Conservation (phyloP, 2,329 filamentous ascomycete species). For the Ophiostoma populinum region DNA sequence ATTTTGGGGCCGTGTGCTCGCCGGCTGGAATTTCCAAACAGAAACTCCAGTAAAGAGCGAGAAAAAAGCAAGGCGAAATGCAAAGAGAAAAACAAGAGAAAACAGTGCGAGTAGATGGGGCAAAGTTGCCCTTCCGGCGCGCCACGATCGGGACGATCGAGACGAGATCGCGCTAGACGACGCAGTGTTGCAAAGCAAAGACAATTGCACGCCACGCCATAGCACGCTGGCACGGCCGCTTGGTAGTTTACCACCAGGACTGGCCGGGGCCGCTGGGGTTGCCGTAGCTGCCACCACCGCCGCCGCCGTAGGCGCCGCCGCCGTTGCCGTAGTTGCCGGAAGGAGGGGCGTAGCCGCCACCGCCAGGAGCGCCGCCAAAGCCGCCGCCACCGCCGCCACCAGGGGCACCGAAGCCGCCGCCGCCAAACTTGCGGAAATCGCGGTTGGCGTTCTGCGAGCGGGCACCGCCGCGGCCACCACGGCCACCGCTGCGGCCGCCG, state of each 20-base stretch:
- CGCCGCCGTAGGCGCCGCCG: constrained; percentile 35
- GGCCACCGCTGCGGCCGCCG: constrained; percentile 43
- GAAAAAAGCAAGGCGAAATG: constrained; percentile 3
- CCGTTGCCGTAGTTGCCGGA: constrained; percentile 20
- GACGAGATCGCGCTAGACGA: too few relatives aligned
- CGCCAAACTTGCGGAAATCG: constrained; percentile 73
- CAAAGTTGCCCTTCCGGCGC: too few relatives aligned
- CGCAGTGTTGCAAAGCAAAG: too few relatives aligned
- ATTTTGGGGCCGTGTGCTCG: constrained; percentile 20
- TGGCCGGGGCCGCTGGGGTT: constrained; percentile 48
- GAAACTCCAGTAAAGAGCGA: constrained; percentile 8
- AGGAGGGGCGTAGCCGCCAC: constrained; percentile 25
- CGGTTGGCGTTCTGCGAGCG: constrained; percentile 57
- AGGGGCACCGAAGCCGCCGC: constrained; percentile 30
- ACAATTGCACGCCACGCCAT: too few relatives aligned
- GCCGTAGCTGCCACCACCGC: constrained; percentile 34
- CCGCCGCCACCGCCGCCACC: constrained; percentile 24
- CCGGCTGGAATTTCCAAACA: constrained; percentile 16
- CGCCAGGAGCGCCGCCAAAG: constrained; percentile 24
- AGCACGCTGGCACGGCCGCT: constrained; percentile 1
- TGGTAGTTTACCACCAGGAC: constrained; percentile 44
- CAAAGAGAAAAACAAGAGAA: constrained; percentile 6
- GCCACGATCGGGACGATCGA: too few relatives aligned
- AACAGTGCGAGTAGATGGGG: constrained; percentile 8
- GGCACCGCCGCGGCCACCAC: constrained; percentile 54